Conservation (phyloP, 805 yeast genomes). For the Wickerhamiella bombiphila region DNA sequence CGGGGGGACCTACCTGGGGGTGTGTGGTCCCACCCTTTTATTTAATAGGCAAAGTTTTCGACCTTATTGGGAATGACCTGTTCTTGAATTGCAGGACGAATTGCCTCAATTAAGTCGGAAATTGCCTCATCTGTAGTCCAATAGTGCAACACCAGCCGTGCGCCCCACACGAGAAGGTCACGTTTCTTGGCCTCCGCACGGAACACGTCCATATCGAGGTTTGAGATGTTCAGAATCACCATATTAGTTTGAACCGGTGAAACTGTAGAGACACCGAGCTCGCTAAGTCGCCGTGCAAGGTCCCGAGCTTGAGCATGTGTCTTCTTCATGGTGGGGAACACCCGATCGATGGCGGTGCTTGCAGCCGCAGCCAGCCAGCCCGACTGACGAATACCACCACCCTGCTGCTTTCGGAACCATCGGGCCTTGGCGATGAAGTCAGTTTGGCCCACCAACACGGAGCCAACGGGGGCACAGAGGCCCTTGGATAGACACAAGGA, state of each 20-base stretch:
- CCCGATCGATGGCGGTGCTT: slow-evolving; percentile 56
- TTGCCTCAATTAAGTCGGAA: slow-evolving; percentile 20
- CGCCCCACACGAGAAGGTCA: slow-evolving; percentile 52
- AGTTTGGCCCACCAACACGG: slow-evolving; percentile 58
- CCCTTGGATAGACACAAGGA: slow-evolving; percentile 82
- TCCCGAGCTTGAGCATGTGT: slow-evolving; percentile 41
- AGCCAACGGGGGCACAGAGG: slow-evolving; percentile 87
- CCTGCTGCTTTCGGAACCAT: slow-evolving; percentile 81
- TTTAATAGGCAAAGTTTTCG: background rate
- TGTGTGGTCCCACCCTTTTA: background rate
- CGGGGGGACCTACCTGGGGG: background rate
- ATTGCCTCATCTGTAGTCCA: slow-evolving; percentile 43
- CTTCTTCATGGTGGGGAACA: slow-evolving; percentile 39
- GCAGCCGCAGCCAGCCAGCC: slow-evolving; percentile 79
- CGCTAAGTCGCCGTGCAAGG: slow-evolving; percentile 25
- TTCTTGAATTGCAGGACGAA: slow-evolving; percentile 16
- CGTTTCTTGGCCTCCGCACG: slow-evolving; percentile 41
- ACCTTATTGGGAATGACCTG: too few relatives aligned
- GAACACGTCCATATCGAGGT: slow-evolving; percentile 43
- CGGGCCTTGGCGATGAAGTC: slow-evolving; percentile 52
- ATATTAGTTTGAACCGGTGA: slow-evolving; percentile 77
- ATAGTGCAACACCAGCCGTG: slow-evolving; percentile 69
- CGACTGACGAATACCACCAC: slow-evolving; percentile 86
- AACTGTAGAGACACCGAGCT: slow-evolving; percentile 41
- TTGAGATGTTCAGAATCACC: slow-evolving; percentile 56